Base-by-base conservation (phyloP, 2,329 filamentous ascomycete genomes). In the Apiospora hydei region DNA sequence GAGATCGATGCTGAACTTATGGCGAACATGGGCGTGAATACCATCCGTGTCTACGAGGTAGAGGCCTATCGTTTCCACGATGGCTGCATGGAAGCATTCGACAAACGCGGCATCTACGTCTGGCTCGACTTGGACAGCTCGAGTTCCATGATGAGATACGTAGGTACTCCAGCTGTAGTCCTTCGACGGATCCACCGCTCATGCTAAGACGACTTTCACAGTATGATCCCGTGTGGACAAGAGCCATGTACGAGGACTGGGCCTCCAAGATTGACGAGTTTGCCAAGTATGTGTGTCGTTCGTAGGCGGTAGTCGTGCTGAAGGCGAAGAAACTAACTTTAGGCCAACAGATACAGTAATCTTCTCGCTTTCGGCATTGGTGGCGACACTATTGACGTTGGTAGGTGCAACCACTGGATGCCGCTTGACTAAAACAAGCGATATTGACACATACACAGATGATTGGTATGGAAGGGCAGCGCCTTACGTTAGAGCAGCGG, bases 81-180 rank as follows among this genome's bases (percentile, higher is more conserved):
- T 75, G 83, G 87, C 72, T 92, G 90, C 78, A 88, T 86, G 72
- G 88, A 86, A 73, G 90, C 91, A 81, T 91, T 92, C 86, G 91
- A 91, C 77, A 85, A 86, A 3, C 89, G 88, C 43, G 90, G 90
- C 70, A 92, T 92, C 78, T 92, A 92, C 82, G 85, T 92, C 84
- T 84, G 92, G 70, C 81, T 92, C 66, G 90, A 92, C 4, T 80
- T 90, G 21, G 80, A 82, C 8, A 86, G 87, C 66, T 41, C 10
- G 38, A 85, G 90, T 74, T 88, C 85, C 72, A 83, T 92, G 67
- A 73, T 24, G 85, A 92, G 78, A 87, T 89, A 30, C 6, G 53
- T 61, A 38, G 0, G 53, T 38, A 3, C 13, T 38, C 53, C 30
- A n/a, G 24, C 53, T 8, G 3, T 4, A 18, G 26, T 16, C 26